phyloP scores from a whole-genome alignment of 2,329 filamentous ascomycete species.

The Sclerotinia trifoliorum region DNA sequence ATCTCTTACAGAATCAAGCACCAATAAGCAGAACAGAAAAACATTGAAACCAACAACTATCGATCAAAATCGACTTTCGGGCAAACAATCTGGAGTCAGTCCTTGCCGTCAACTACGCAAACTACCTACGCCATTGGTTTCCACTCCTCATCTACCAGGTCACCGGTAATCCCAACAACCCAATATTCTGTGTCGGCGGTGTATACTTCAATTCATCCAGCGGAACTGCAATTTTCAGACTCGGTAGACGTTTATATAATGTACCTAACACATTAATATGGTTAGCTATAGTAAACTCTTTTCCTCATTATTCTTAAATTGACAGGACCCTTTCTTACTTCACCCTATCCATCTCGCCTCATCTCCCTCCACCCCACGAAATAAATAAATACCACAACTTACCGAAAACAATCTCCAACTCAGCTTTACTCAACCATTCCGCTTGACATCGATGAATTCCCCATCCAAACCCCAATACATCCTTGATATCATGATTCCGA shows the following conservation, averaged over 20 bases:
- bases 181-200: constrained; percentile 9
- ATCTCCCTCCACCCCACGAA: not conserved
- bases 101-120: too few relatives aligned
- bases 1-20: too few relatives aligned
- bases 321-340: not conserved
- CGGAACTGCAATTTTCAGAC: not conserved
- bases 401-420: constrained; percentile 48
- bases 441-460: constrained; percentile 49
- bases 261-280: not conserved
- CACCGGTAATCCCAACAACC: constrained; percentile 2
- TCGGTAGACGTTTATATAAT: constrained; percentile 9
- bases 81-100: too few relatives aligned
- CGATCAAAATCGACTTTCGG: too few relatives aligned
- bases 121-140: too few relatives aligned
- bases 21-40: too few relatives aligned
- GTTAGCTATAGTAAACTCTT: not conserved
- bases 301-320: too few relatives aligned
- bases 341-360: not conserved
- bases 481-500: constrained; percentile 40
- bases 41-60: too few relatives aligned
- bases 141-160: not conserved
- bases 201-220: constrained; percentile 6
- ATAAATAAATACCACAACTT: constrained; percentile 26
- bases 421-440: constrained; percentile 46
- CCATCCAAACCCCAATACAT: constrained; percentile 48